These are phyloP conservation scores for Gentiana macrophylla DNA, from an alignment of 257 asterid genomes.

Conservation along the genomic window DNA sequence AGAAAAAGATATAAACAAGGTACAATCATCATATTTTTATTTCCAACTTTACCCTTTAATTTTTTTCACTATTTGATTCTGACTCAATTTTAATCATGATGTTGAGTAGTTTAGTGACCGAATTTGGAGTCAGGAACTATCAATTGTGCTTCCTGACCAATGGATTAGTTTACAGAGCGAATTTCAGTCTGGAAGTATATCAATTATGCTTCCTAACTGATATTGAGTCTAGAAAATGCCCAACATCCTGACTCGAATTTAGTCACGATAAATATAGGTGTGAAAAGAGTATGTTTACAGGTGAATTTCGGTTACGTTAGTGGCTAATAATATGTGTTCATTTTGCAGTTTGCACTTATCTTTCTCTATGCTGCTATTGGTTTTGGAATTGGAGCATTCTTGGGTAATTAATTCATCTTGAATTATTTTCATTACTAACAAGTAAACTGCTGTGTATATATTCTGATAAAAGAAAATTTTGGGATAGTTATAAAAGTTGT, in stretches of 20 bases:
- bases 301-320: no score
- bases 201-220: neutral
- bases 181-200: no score
- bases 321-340: neutral
- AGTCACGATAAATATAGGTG: no score
- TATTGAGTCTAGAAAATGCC: no score
- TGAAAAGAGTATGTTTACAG: no score
- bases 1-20: slow-evolving; percentile 7
- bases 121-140: no score
- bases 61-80: no score
- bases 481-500: neutral
- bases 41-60: no score
- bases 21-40: neutral
- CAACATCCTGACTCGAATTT: no score
- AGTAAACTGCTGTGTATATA: neutral
- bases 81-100: no score
- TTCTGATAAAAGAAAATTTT: neutral
- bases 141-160: no score
- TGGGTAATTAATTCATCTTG: slow-evolving; percentile 3
- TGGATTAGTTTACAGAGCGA: neutral
- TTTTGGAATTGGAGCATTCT: slow-evolving; percentile 11
- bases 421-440: neutral
- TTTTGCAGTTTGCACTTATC: slow-evolving; percentile 11
- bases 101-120: no score
- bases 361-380: slow-evolving; percentile 9